Conservation (phyloP, 2,329 filamentous ascomycete genomes). For the Lachnum nothofagi region DNA sequence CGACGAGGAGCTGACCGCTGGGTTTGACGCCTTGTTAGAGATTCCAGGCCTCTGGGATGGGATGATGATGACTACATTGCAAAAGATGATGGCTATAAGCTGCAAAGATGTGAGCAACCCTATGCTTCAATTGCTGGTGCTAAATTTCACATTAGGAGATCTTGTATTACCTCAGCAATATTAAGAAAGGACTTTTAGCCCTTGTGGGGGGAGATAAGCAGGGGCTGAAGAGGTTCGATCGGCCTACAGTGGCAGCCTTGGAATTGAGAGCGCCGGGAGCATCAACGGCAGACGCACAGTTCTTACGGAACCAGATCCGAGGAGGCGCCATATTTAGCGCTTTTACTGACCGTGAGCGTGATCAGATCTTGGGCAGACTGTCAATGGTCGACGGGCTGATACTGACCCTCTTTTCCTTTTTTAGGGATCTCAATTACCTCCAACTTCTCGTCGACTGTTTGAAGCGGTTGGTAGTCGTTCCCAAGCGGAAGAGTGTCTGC, state of each 20-base stretch:
- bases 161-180: slow-evolving; percentile 31
- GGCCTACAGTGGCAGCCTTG: slow-evolving; percentile 31
- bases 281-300: slow-evolving; percentile 25
- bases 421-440: slow-evolving; percentile 11
- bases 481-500: slow-evolving; percentile 6
- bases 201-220: slow-evolving; percentile 29
- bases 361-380: slow-evolving; percentile 30
- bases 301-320: slow-evolving; percentile 28
- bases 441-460: slow-evolving; percentile 1
- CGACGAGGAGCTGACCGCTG: slow-evolving; percentile 3
- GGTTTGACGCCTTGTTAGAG: slow-evolving; percentile 13
- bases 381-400: slow-evolving; percentile 28
- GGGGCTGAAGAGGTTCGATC: slow-evolving; percentile 30
- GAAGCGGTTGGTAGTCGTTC: slow-evolving; percentile 4
- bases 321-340: slow-evolving; percentile 32
- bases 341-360: slow-evolving; percentile 30
- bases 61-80: slow-evolving; percentile 12
- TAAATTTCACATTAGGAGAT: slow-evolving; percentile 27
- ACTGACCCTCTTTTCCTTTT: slow-evolving; percentile 34
- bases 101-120: slow-evolving; percentile 12
- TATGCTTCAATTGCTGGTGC: slow-evolving; percentile 9
- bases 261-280: slow-evolving; percentile 31
- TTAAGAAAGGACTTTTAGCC: slow-evolving; percentile 29
- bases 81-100: slow-evolving; percentile 13
- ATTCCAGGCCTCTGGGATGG: slow-evolving; percentile 9